These are phyloP conservation scores for Pachysandra terminalis DNA, from an alignment of 164 flowering plant genomes.

Conservation along the genomic window DNA sequence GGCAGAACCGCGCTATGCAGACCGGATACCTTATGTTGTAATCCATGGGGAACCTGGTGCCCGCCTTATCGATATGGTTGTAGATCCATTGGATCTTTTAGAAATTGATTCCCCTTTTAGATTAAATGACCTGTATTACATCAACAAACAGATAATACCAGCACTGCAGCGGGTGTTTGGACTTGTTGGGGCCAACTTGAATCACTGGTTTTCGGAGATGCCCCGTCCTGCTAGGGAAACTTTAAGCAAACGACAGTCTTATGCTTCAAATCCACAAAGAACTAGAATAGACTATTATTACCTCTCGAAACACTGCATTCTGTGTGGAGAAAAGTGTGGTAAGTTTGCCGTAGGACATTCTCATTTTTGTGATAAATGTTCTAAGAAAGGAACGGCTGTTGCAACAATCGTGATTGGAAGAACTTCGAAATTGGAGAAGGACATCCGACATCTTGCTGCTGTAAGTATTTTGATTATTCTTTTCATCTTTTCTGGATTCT, in stretches of 20 bases:
- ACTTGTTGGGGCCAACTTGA: constrained; percentile 82
- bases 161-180: constrained; percentile 88
- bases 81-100: constrained; percentile 80
- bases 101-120: constrained; percentile 67
- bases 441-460: constrained; percentile 73
- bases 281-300: constrained; percentile 83
- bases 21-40: constrained; percentile 84
- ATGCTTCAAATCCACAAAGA: constrained; percentile 34
- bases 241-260: constrained; percentile 36
- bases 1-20: constrained; percentile 95
- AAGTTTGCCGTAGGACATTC: constrained; percentile 58
- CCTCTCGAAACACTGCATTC: constrained; percentile 79
- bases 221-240: constrained; percentile 67
- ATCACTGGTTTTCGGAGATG: constrained; percentile 76
- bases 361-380: constrained; percentile 60
- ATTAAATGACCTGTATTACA: constrained; percentile 81
- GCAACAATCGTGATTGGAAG: constrained; percentile 56
- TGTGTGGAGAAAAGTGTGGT: constrained; percentile 83
- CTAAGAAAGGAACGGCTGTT: constrained; percentile 36
- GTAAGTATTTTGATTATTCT: constrained; percentile 42
- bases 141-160: constrained; percentile 90
- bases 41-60: constrained; percentile 96
- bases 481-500: not conserved
- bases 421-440: constrained; percentile 79
- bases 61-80: constrained; percentile 83